Evolutionary conservation across 257 asterid species (phyloP), one percentile per base, ranked within the genome.

Genomic region (Coffea eugenioides): DNA sequence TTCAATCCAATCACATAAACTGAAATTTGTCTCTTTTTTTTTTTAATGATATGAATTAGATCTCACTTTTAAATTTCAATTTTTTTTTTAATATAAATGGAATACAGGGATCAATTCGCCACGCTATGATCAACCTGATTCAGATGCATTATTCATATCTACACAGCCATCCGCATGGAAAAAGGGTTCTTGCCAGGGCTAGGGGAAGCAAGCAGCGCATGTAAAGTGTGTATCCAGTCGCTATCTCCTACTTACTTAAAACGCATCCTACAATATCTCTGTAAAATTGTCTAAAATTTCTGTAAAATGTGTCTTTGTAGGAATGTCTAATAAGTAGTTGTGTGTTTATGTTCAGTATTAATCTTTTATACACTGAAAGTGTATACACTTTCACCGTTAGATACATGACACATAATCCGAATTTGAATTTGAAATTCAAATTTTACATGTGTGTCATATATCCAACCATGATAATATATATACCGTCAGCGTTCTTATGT

Each of bases 131-230:
- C 1, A 43, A 73, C 2, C 80, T 68, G 16, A 86, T 93, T 7
- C 69, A 13, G 15, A 39, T 12, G 11, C 84, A 86, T 23, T 76
- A 81, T 8, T 66, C 81, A 0, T 79, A 43, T 73, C 69, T 93
- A 81, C 96, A 92, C 10, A 92, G 92, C 81, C 96, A 93, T 81
- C 97, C 92, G 3, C 87, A 90, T 56, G 98, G 96, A 9, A 88
- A 90, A 36, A 82, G 90, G 27, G 97, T 93, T 57, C 92, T 91
- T 0, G 87, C 86, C 4, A 52, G 77, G 6, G 74, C 83, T 8
- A 82, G 78, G 73, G 88, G 84, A 25, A 71, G 67, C 66, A 84
- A 76, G 86, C 80, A 57, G 0, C 86, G 83, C 27, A 76, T 59
- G 18, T 80, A 83, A 8, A 51, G 15, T 25, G 15, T 25, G 46